phyloP scores from a whole-genome alignment of 2,329 filamentous ascomycete species.

The Sporothrix phasma region DNA sequence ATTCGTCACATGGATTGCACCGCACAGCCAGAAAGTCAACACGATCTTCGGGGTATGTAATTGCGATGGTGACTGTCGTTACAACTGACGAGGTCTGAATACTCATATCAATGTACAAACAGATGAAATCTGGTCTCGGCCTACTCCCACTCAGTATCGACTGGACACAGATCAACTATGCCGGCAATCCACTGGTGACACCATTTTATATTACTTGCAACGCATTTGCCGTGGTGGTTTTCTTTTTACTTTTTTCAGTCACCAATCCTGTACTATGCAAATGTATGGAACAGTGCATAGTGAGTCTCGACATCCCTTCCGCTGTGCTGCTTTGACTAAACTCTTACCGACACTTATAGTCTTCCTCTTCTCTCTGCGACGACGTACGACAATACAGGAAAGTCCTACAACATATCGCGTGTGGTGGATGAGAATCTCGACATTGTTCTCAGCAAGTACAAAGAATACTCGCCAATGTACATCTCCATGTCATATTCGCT shows the following conservation, averaged over 20 bases:
- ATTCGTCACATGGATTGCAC: constrained; percentile 46
- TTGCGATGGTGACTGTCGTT: neutral
- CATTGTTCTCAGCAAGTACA: constrained; percentile 38
- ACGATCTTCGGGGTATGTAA: constrained; percentile 20
- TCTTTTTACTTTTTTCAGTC: constrained; percentile 47
- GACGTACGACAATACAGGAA: constrained; percentile 40
- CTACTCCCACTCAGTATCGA: constrained; percentile 15
- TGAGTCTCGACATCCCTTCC: neutral
- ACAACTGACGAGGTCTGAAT: too few relatives aligned
- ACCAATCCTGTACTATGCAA: constrained; percentile 48
- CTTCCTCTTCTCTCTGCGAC: constrained; percentile 44
- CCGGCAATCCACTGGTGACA: constrained; percentile 10
- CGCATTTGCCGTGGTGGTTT: constrained; percentile 44
- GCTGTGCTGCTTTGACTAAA: neutral
- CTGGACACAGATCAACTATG: constrained; percentile 17
- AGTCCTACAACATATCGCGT: constrained; percentile 37
- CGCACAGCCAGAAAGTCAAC: constrained; percentile 28
- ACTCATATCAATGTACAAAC: too few relatives aligned
- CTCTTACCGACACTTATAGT: constrained; percentile 1
- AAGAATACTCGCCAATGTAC: constrained; percentile 42
- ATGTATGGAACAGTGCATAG: constrained; percentile 45
- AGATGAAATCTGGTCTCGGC: constrained; percentile 22
- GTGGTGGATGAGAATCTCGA: constrained; percentile 35
- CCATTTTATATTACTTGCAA: constrained; percentile 54
- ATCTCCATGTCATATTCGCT: constrained; percentile 39